Evolutionary conservation across 164 flowering plant genomes (phyloP).

Genomic region (Aristolochia californica): DNA sequence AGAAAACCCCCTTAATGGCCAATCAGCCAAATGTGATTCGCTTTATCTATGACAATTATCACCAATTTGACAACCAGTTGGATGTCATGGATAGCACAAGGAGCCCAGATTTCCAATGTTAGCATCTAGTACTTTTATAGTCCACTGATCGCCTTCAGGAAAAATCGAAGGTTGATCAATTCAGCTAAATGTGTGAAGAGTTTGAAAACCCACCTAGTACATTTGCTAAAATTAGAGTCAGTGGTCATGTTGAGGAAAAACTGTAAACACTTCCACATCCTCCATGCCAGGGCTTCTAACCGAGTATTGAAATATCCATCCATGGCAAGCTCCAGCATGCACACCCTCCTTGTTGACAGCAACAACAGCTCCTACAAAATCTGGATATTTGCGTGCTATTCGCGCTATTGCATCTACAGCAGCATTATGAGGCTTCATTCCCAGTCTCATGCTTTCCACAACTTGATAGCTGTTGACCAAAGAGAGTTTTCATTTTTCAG

Average conservation of each 20-base stretch:
- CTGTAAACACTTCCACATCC: slow-evolving; percentile 67
- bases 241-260: slow-evolving; percentile 28
- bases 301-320: slow-evolving; percentile 91
- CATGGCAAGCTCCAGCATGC: slow-evolving; percentile 93
- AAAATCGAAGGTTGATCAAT: too few relatives aligned
- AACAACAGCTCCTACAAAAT: slow-evolving; percentile 86
- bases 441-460: slow-evolving; percentile 89
- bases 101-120: too few relatives aligned
- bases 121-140: too few relatives aligned
- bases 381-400: slow-evolving; percentile 69
- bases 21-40: too few relatives aligned
- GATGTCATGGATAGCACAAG: too few relatives aligned
- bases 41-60: too few relatives aligned
- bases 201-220: too few relatives aligned
- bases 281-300: slow-evolving; percentile 52
- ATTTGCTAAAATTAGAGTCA: too few relatives aligned
- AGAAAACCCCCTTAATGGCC: too few relatives aligned
- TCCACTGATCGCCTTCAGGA: too few relatives aligned
- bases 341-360: slow-evolving; percentile 61
- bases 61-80: too few relatives aligned
- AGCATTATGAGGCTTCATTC: slow-evolving; percentile 76
- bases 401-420: slow-evolving; percentile 75
- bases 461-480: slow-evolving; percentile 62
- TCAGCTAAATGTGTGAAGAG: too few relatives aligned
- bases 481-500: not conserved